A percentile compares a stretch with the other conserved stretches of the same genome.
Conservation (phyloP, 345 rosid genomes). For the Eutrema heterophyllum region DNA sequence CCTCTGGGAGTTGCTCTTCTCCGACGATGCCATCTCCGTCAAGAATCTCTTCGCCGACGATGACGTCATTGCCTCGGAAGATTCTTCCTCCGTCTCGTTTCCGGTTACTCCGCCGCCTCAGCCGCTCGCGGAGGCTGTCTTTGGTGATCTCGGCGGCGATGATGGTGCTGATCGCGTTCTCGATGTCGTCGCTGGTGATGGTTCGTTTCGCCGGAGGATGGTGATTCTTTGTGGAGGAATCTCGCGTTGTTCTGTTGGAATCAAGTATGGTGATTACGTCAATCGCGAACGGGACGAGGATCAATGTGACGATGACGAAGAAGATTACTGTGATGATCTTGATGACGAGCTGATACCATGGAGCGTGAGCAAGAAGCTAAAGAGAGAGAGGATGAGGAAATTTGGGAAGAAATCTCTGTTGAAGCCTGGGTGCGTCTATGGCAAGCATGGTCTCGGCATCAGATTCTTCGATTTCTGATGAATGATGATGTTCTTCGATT, state of each 20-base stretch:
- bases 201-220: no score
- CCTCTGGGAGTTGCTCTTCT: no score
- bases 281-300: neutral
- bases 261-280: neutral
- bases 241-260: neutral
- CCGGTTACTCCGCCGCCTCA: no score
- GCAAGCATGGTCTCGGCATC: slow-evolving; percentile 48
- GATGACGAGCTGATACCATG: slow-evolving; percentile 39
- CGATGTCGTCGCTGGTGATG: no score
- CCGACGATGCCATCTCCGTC: no score
- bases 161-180: no score
- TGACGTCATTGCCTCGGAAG: no score
- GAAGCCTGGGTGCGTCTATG: slow-evolving; percentile 50
- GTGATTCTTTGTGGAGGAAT: neutral
- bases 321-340: slow-evolving; percentile 29
- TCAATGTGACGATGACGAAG: neutral
- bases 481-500: neutral
- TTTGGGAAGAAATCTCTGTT: slow-evolving; percentile 31
- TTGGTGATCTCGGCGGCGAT: no score
- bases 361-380: slow-evolving; percentile 34
- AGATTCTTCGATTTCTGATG: neutral
- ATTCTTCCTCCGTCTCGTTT: no score
- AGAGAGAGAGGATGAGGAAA: slow-evolving; percentile 47
- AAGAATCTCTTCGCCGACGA: no score
- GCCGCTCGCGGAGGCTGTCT: no score